Percentiles rank a stretch among this genome's conserved stretches.
phyloP scores from a whole-genome alignment of 257 asterid species.

The Solanum megistacrolobum region DNA sequence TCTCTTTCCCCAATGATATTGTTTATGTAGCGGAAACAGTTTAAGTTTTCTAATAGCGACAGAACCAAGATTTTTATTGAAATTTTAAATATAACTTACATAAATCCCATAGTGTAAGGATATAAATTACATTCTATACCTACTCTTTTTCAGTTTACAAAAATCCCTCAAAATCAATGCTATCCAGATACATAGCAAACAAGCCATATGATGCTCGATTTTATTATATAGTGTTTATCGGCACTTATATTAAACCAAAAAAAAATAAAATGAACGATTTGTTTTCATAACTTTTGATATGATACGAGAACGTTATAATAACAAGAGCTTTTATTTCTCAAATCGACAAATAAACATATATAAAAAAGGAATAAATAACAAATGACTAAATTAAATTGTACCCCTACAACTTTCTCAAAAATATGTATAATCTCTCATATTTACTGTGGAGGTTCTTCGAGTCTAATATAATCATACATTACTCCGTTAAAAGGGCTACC shows the following conservation, averaged over 20 bases:
- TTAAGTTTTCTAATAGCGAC: neutral
- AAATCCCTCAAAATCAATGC: no score
- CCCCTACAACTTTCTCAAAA: neutral
- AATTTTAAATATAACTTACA: neutral
- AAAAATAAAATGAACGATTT: no score
- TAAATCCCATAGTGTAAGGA: no score
- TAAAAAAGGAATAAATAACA: neutral
- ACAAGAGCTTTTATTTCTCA: neutral
- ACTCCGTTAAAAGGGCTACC: conserved; percentile 15
- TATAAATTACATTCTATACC: no score
- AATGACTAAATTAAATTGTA: neutral
- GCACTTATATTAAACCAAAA: neutral
- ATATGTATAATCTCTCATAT: neutral
- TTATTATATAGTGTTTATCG: neutral
- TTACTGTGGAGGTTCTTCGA: conserved; percentile 24
- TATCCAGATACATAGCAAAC: no score
- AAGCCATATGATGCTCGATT: neutral
- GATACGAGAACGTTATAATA: neutral
- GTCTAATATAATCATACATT: conserved; percentile 52
- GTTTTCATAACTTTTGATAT: neutral
- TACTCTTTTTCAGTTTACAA: no score
- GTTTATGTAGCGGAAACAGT: neutral
- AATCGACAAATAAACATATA: neutral
- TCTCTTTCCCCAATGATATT: neutral
- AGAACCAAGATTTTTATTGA: neutral